Evolutionary conservation across 805 yeast species (phyloP).

Genomic region (Ogataea ramenticola): DNA sequence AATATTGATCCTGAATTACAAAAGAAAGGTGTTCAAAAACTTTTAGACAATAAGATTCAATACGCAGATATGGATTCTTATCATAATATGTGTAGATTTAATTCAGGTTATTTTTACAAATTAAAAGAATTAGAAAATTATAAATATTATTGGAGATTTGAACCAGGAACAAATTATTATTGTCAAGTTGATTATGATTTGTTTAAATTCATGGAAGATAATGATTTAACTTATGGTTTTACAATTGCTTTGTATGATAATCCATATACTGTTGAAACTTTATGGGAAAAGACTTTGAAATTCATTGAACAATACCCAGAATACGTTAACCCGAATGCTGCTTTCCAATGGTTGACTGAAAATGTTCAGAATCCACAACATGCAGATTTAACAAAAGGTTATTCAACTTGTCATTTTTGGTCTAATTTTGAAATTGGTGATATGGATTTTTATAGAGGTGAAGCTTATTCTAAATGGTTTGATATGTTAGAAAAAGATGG

Average conservation of each 20-base stretch:
- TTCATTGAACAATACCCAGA: constrained; percentile 57
- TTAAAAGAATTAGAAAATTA: constrained; percentile 59
- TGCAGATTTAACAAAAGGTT: constrained; percentile 37
- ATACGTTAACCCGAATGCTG: constrained; percentile 50
- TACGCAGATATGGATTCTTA: constrained; percentile 73
- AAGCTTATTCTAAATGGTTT: constrained; percentile 62
- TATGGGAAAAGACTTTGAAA: constrained; percentile 67
- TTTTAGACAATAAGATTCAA: constrained; percentile 41
- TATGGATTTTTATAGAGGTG: constrained; percentile 65
- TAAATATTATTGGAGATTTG: constrained; percentile 92
- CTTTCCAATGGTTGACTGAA: constrained; percentile 69
- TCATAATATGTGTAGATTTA: constrained; percentile 88
- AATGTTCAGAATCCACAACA: constrained; percentile 51
- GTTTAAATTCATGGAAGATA: constrained; percentile 74
- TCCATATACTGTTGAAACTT: constrained; percentile 58
- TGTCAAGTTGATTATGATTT: constrained; percentile 78
- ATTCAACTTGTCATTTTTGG: constrained; percentile 87
- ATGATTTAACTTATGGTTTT: constrained; percentile 67
- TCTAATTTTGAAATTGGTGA: constrained; percentile 77
- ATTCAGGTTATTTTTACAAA: constrained; percentile 77
- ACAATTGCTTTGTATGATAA: constrained; percentile 65
- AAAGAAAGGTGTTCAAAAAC: constrained; percentile 13
- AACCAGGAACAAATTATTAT: constrained; percentile 67
- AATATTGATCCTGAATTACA: constrained; percentile 37
- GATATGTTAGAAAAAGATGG: constrained; percentile 63